A percentile compares a stretch with the other conserved stretches of the same genome.
phyloP scores from a whole-genome alignment of 78 protist species.

The Polysphondylium violaceum region DNA sequence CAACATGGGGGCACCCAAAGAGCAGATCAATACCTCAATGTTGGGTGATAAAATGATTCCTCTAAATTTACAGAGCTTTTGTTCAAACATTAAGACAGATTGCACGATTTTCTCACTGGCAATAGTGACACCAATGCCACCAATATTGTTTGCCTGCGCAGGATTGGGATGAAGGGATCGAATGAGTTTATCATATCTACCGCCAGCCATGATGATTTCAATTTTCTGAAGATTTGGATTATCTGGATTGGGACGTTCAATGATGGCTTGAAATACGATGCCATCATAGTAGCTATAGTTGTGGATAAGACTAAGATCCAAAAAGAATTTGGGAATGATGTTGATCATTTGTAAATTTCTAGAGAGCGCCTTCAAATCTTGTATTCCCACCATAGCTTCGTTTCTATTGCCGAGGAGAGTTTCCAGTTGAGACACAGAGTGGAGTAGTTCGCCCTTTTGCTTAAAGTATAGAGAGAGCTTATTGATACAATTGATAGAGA shows the following conservation, averaged over 20 bases:
- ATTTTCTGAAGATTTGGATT: neutral
- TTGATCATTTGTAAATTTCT: constrained; percentile 61
- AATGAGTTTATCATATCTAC: constrained; percentile 71
- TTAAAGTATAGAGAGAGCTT: constrained; percentile 12
- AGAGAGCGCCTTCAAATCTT: constrained; percentile 17
- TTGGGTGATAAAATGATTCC: constrained; percentile 1
- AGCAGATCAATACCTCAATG: constrained; percentile 54
- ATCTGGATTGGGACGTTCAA: constrained; percentile 18
- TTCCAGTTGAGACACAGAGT: constrained; percentile 20
- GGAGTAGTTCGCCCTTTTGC: constrained; percentile 16
- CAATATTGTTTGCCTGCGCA: neutral
- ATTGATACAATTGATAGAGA: neutral
- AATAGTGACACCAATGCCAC: constrained; percentile 79
- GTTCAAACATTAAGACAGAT: constrained; percentile 4
- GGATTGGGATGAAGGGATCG: constrained; percentile 17
- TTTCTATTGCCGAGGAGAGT: neutral
- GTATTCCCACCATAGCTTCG: constrained; percentile 8
- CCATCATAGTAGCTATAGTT: constrained; percentile 72
- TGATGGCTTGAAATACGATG: constrained; percentile 69
- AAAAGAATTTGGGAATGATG: constrained; percentile 50
- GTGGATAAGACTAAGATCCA: constrained; percentile 67
- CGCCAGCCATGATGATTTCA: constrained; percentile 82
- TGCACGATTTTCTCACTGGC: constrained; percentile 75
- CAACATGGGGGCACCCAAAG: constrained; percentile 40
- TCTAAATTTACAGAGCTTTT: neutral